A percentile compares a stretch with the other conserved stretches of the same genome.
Conservation (phyloP, 306 rosid species). For the Citrullus amarus region DNA sequence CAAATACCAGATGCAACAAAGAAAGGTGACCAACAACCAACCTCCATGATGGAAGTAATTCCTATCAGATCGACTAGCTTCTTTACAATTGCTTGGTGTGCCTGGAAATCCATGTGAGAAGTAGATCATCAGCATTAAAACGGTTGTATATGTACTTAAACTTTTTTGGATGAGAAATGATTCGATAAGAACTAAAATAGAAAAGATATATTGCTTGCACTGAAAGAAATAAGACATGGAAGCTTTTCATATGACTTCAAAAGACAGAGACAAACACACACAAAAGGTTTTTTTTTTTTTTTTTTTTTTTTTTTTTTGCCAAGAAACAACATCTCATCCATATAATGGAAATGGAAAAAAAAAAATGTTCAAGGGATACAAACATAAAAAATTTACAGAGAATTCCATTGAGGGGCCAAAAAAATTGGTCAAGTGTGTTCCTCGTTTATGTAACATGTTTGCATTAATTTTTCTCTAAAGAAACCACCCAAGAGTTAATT, state of each 20-base stretch:
- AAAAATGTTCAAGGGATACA: too few species aligned
- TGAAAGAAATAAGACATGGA: background rate
- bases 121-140: background rate
- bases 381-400: background rate
- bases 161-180: background rate
- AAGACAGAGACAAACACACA: background rate
- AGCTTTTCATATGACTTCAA: background rate
- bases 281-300: too few species aligned
- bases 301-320: too few species aligned
- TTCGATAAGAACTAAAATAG: background rate
- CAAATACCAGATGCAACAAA: conserved; percentile 14
- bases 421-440: background rate
- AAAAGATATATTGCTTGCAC: background rate
- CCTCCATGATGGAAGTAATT: conserved; percentile 99
- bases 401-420: background rate
- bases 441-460: background rate
- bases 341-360: too few species aligned
- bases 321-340: too few species aligned
- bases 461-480: background rate
- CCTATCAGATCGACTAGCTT: conserved; percentile 95
- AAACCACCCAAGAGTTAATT: background rate
- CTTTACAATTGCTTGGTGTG: conserved; percentile 66
- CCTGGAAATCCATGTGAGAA: conserved; percentile 32
- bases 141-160: background rate
- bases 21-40: conserved; percentile 28